Conservation (phyloP, 768 basidiomycete genomes). For the Aureoboletus auriporus region DNA sequence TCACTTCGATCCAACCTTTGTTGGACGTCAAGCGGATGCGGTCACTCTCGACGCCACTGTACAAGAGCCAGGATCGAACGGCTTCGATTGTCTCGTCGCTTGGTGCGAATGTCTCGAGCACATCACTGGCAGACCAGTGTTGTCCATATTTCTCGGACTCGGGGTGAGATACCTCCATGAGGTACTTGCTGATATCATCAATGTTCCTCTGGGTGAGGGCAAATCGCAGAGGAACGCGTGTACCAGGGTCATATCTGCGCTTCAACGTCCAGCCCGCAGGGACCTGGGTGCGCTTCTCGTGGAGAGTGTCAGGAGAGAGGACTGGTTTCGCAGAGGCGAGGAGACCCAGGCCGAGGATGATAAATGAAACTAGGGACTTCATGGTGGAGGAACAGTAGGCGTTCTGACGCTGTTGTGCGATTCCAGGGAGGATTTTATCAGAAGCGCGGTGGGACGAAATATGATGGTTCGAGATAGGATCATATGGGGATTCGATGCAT, state of each 20-base stretch:
- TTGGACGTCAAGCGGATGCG: constrained; percentile 19
- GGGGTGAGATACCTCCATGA: constrained; percentile 34
- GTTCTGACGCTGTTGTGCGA: not conserved
- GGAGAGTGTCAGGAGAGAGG: constrained; percentile 28
- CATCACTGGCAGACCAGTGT: constrained; percentile 28
- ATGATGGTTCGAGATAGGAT: no score
- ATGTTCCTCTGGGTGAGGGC: constrained; percentile 32
- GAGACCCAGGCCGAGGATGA: constrained; percentile 16
- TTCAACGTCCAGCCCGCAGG: constrained; percentile 36
- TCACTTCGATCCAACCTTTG: constrained; percentile 26
- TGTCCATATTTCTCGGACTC: constrained; percentile 29
- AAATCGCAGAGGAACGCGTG: constrained; percentile 26
- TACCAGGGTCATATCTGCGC: constrained; percentile 33
- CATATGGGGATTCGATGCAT: not conserved
- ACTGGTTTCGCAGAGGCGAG: constrained; percentile 14
- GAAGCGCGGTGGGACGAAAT: constrained; percentile 6
- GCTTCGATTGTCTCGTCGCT: constrained; percentile 20
- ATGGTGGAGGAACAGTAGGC: constrained; percentile 2
- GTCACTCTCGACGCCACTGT: constrained; percentile 20
- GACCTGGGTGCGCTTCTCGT: constrained; percentile 36
- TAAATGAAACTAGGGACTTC: constrained; percentile 13
- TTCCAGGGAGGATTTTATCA: constrained; percentile 7
- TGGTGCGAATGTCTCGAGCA: constrained; percentile 28
- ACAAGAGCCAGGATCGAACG: constrained; percentile 27
- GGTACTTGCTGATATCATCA: constrained; percentile 21